Percentiles rank a stretch among this genome's conserved stretches.
Evolutionary conservation across 331 rosid genomes (phyloP).

Genomic region (Arachis monticola): DNA sequence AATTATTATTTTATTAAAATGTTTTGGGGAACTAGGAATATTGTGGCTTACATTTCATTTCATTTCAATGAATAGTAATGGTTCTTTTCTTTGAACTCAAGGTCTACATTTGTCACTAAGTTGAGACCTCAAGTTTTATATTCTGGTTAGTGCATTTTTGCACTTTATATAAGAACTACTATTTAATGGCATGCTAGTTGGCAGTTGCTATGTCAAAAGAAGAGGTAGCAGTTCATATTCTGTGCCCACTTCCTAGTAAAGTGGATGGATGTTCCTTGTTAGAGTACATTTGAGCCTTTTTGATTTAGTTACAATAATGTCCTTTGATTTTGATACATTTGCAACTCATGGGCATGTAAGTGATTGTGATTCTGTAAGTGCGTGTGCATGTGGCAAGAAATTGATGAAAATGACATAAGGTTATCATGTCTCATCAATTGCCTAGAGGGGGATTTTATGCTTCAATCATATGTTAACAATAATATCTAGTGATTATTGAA

Average conservation of each 20-base stretch:
- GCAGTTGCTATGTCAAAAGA: slow-evolving; percentile 18
- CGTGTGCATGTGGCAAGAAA: not conserved
- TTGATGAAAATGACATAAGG: not conserved
- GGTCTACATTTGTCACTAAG: slow-evolving; percentile 35
- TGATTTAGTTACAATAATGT: slow-evolving; percentile 1
- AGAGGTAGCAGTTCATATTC: slow-evolving; percentile 12
- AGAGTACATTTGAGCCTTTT: not conserved
- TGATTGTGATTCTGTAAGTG: not conserved
- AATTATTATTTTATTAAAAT: not conserved
- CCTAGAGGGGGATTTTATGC: not conserved
- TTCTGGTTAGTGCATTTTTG: slow-evolving; percentile 12
- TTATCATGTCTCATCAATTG: not conserved
- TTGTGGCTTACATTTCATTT: slow-evolving; percentile 39
- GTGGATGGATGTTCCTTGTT: not conserved
- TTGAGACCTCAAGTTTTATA: slow-evolving; percentile 31
- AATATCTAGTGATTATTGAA: not conserved
- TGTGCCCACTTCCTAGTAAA: not conserved
- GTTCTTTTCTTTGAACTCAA: slow-evolving; percentile 54
- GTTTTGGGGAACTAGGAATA: slow-evolving; percentile 5
- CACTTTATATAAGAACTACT: not conserved
- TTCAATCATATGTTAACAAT: not conserved
- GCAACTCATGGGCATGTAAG: too few species aligned
- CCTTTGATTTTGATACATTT: not conserved
- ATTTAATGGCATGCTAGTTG: slow-evolving; percentile 6
- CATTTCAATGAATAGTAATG: not conserved